Evolutionary conservation across 2,329 filamentous ascomycete species (phyloP).

Genomic region (Alternaria gaisen): DNA sequence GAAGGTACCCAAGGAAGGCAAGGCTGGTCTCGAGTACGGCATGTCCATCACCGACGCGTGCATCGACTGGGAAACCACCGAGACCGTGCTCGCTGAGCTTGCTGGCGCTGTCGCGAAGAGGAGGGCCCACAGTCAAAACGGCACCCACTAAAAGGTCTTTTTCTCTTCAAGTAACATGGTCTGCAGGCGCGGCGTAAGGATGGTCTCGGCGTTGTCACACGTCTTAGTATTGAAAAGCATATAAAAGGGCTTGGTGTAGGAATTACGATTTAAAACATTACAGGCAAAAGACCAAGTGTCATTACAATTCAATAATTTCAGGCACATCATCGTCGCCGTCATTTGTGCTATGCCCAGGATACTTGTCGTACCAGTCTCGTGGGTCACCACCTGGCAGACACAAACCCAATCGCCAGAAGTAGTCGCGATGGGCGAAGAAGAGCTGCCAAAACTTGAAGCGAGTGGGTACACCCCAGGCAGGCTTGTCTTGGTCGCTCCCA

Average conservation of each 20-base stretch:
- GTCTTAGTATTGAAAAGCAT: background rate
- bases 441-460: slow-evolving; percentile 87
- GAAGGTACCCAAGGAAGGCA: slow-evolving; percentile 89
- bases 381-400: slow-evolving; percentile 85
- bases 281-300: background rate
- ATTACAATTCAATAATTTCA: slow-evolving; percentile 32
- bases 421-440: slow-evolving; percentile 93
- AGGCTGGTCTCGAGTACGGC: slow-evolving; percentile 85
- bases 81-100: slow-evolving; percentile 77
- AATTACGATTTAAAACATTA: slow-evolving; percentile 3
- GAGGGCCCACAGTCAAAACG: slow-evolving; percentile 59
- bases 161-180: background rate
- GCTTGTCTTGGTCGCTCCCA: slow-evolving; percentile 55
- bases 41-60: slow-evolving; percentile 98
- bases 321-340: slow-evolving; percentile 21
- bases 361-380: slow-evolving; percentile 68
- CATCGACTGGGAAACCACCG: slow-evolving; percentile 92
- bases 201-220: slow-evolving; percentile 12
- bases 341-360: slow-evolving; percentile 33
- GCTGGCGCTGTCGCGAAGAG: slow-evolving; percentile 82
- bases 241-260: background rate
- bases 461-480: slow-evolving; percentile 54
- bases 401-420: slow-evolving; percentile 92
- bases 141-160: slow-evolving; percentile 29
- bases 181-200: slow-evolving; percentile 10